phyloP scores from a whole-genome alignment of 805 yeast species.

The Saccharomycopsis microspora region DNA sequence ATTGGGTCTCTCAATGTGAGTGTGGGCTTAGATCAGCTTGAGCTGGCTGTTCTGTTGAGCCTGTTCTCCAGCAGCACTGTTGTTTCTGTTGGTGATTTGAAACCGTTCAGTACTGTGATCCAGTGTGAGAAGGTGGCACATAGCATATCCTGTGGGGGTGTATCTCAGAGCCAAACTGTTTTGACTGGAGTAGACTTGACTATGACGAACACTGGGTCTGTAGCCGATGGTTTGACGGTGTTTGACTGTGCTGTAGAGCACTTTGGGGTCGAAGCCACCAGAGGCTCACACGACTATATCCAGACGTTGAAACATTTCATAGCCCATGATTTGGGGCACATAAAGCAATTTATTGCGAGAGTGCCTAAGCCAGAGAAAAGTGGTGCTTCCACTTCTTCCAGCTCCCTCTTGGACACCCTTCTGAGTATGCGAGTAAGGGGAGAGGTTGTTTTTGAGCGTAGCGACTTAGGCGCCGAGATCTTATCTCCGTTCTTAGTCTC shows the following conservation, averaged over 20 bases:
- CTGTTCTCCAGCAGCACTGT: no score
- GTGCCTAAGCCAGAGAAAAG: neutral
- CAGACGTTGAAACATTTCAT: constrained; percentile 1
- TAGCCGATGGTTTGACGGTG: neutral
- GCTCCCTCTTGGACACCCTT: neutral
- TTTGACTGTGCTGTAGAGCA: neutral
- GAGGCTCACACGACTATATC: constrained; percentile 9
- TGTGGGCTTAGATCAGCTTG: no score
- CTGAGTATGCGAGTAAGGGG: neutral
- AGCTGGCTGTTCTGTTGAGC: no score
- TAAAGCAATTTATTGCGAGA: neutral
- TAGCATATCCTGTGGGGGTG: no score
- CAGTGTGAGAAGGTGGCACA: no score
- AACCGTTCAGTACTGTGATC: no score
- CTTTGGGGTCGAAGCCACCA: neutral
- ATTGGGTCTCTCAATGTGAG: no score
- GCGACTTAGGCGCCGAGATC: constrained; percentile 1
- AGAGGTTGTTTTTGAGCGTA: neutral
- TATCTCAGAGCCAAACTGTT: no score
- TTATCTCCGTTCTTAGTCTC: constrained; percentile 5
- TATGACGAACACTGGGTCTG: neutral
- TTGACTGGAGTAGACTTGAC: neutral
- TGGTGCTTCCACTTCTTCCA: neutral
- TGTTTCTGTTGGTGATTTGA: no score
- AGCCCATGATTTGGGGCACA: constrained; percentile 1